phyloP scores from a whole-genome alignment of 2,329 filamentous ascomycete species.

The Trichoderma cornu-damae region DNA sequence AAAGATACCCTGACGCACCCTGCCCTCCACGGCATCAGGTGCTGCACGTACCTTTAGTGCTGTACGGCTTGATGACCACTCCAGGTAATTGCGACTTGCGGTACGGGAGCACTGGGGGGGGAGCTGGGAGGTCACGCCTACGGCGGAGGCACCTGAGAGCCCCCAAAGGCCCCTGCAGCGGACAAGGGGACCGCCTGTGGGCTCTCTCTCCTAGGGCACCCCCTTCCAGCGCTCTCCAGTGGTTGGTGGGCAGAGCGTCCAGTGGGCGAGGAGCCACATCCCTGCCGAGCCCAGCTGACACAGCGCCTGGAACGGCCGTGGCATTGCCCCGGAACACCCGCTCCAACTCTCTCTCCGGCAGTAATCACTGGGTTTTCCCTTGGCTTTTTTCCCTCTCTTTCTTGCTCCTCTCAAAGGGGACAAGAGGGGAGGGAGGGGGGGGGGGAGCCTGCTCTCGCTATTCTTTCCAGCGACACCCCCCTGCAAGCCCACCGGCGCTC shows the following conservation, averaged over 20 bases:
- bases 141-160: conserved; percentile 5
- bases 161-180: conserved; percentile 3
- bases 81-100: too few species aligned
- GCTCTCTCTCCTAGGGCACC: neutral
- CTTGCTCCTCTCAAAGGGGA: neutral
- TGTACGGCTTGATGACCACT: neutral
- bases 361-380: neutral
- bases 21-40: too few species aligned
- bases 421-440: too few species aligned
- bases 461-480: too few species aligned
- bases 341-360: neutral
- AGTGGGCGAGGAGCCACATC: conserved; percentile 1
- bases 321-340: conserved; percentile 15
- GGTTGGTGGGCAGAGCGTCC: neutral
- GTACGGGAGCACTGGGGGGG: too few species aligned
- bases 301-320: conserved; percentile 9
- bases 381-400: neutral
- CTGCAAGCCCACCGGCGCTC: too few species aligned
- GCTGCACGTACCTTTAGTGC: too few species aligned
- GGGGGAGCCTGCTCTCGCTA: too few species aligned
- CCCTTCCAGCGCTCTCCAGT: neutral
- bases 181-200: neutral
- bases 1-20: too few species aligned
- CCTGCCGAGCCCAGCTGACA: conserved; percentile 18
- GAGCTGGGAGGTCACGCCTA: conserved; percentile 5